Evolutionary conservation across 352 stramenopile species (phyloP), one percentile per base, ranked within the genome.

Genomic region (Globisporangium lucens): DNA sequence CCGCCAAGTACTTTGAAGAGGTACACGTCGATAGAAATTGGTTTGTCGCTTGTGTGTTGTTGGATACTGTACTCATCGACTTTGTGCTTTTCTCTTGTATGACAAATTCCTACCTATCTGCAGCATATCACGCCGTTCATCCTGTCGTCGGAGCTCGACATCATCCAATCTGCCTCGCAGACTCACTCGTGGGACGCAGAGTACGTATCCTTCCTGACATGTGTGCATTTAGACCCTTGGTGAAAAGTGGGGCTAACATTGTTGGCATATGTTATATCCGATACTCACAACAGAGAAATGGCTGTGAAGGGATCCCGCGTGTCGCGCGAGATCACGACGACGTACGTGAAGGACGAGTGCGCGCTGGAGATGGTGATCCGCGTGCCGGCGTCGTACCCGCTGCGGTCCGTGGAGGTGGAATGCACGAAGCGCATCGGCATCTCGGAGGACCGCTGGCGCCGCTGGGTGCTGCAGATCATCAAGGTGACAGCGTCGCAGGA

Each of bases 311-410:
- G 88, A 12, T 95, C 86, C 73, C 82, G 87, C 43, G 89, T 96
- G 41, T 95, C 86, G 46, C 83, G 89, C 3, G 85, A 97, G 75
- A 96, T 98, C 72, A 92, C 82, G 27, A 95, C 92, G 38, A 94
- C 87, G 22, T 98, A 98, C 74, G 66, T 96, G n/a, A 98, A 98
- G 74, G 91, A 98, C 65, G 92, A 98, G 67, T 98, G 90, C 58
- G 79, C 85, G 6, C 59, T 98, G 22, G 90, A 97, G 77, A 97
- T 97, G 81, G 80, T 95, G 6, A 90, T 98, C 63, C 84, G 87
- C 52, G 83, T 98, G 29, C 91, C 92, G 15, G 73, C 81, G 22
- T 88, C 87, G 24, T 98, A 97, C 64, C 92, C 92, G n/a, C 69
- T 98, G 51, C 82, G 90, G 12, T 95, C 81, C 30, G 92, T 98